Percentiles rank a stretch among this genome's conserved stretches.
These are phyloP conservation scores for Starmerella bombi DNA, from an alignment of 805 yeast genomes.

Conservation along the genomic window DNA sequence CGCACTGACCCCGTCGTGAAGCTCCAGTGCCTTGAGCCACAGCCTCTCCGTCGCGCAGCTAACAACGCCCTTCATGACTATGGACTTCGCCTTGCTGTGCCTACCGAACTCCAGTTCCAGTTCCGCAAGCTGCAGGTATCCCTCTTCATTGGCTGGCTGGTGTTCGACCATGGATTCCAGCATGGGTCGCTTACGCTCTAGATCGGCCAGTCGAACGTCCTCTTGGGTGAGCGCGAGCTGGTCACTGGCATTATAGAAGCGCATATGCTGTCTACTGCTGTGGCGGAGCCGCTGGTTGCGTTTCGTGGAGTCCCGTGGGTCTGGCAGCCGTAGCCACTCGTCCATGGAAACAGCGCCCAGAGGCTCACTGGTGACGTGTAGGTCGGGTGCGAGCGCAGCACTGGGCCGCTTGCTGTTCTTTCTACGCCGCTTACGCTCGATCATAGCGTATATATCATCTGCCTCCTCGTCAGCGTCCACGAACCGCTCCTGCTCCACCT, in stretches of 20 bases:
- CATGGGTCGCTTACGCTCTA: constrained; percentile 39
- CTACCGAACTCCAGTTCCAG: constrained; percentile 56
- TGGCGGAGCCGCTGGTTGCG: constrained; percentile 60
- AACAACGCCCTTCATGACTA: constrained; percentile 64
- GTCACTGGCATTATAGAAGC: constrained; percentile 48
- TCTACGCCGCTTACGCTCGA: constrained; percentile 4
- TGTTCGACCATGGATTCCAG: constrained; percentile 56
- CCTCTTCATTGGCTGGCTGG: constrained; percentile 59
- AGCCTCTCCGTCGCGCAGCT: constrained; percentile 55
- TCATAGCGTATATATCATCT: constrained; percentile 10
- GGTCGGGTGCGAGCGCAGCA: neutral
- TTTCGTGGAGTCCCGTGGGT: constrained; percentile 75
- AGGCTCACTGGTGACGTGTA: constrained; percentile 8
- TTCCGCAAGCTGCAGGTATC: constrained; percentile 80
- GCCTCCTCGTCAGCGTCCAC: constrained; percentile 8
- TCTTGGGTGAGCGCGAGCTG: constrained; percentile 30
- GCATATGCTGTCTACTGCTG: constrained; percentile 45
- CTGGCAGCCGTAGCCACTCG: constrained; percentile 77
- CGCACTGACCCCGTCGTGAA: constrained; percentile 42
- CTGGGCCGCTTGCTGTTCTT: neutral
- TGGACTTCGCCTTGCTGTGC: constrained; percentile 40
- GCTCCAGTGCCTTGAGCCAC: constrained; percentile 69
- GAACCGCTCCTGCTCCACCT: constrained; percentile 22
- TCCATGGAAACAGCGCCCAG: constrained; percentile 44
- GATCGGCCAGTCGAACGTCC: constrained; percentile 46